These are phyloP conservation scores for Paraphoma chrysanthemicola DNA, from an alignment of 2,329 filamentous ascomycete species.

Conservation along the genomic window DNA sequence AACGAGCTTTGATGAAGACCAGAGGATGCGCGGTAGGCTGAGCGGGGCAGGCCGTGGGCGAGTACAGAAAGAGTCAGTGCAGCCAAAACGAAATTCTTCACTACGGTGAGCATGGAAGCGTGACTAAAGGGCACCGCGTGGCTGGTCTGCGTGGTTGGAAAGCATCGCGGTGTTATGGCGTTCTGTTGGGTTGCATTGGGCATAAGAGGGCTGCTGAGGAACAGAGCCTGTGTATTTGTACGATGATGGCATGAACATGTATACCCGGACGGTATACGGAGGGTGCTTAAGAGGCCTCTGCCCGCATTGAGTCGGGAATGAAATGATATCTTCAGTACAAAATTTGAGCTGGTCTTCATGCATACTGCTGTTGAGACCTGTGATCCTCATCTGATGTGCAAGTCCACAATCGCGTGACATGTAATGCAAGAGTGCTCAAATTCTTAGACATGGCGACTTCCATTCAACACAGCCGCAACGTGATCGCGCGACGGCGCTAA, in stretches of 20 bases:
- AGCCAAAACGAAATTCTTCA: conserved; percentile 29
- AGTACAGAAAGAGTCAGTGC: conserved; percentile 38
- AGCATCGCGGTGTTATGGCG: conserved; percentile 21
- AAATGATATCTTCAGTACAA: conserved; percentile 1
- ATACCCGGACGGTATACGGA: conserved; percentile 4
- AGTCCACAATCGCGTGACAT: too few species aligned
- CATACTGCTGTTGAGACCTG: too few species aligned
- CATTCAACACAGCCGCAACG: conserved; percentile 11
- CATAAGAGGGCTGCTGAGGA: conserved; percentile 9
- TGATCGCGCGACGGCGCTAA: conserved; percentile 37
- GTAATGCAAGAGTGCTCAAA: too few species aligned
- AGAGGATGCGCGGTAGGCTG: conserved; percentile 23
- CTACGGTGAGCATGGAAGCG: conserved; percentile 15
- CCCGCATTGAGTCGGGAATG: conserved; percentile 2
- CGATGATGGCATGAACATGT: conserved; percentile 7
- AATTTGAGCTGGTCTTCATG: neutral
- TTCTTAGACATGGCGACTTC: too few species aligned
- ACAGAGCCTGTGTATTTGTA: conserved; percentile 9
- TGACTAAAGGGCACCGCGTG: conserved; percentile 6
- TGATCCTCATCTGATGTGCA: too few species aligned
- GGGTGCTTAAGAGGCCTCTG: neutral
- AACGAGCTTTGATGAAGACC: conserved; percentile 43
- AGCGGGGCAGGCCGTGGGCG: conserved; percentile 36
- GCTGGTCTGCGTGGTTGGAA: conserved; percentile 10
- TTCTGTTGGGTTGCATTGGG: conserved; percentile 5